Conservation (phyloP, 768 basidiomycete species). For the Podaxis rugospora region DNA sequence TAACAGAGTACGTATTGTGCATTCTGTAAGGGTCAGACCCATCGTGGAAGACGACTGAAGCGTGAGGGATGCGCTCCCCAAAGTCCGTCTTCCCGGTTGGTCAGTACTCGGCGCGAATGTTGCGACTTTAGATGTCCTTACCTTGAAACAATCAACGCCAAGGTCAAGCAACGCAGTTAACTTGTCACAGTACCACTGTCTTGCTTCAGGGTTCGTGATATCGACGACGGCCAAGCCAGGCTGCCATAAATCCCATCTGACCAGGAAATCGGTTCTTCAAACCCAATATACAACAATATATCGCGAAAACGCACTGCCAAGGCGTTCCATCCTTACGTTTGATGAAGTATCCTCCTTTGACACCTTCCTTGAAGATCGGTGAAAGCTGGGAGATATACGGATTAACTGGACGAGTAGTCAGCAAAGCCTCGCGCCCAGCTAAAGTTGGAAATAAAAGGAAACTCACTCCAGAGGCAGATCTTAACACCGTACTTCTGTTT, state of each 20-base stretch:
- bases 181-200: slow-evolving; percentile 51
- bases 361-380: slow-evolving; percentile 65
- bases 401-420: slow-evolving; percentile 43
- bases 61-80: slow-evolving; percentile 72
- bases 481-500: slow-evolving; percentile 63
- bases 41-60: slow-evolving; percentile 57
- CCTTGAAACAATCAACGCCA: slow-evolving; percentile 59
- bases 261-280: not conserved
- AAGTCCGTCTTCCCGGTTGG: slow-evolving; percentile 55
- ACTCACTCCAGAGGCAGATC: slow-evolving; percentile 68
- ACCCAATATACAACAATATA: not conserved
- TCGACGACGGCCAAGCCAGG: slow-evolving; percentile 56
- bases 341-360: slow-evolving; percentile 65
- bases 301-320: slow-evolving; percentile 51
- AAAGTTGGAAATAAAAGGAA: not conserved
- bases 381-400: slow-evolving; percentile 70
- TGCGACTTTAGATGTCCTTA: slow-evolving; percentile 15
- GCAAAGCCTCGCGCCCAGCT: not conserved
- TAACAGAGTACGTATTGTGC: slow-evolving; percentile 68
- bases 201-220: slow-evolving; percentile 49
- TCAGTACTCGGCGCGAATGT: not conserved
- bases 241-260: slow-evolving; percentile 27
- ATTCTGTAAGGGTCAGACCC: slow-evolving; percentile 64
- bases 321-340: slow-evolving; percentile 61
- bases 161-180: slow-evolving; percentile 47